These are phyloP conservation scores for Jacaranda mimosifolia DNA, from an alignment of 257 asterid genomes.

Conservation along the genomic window DNA sequence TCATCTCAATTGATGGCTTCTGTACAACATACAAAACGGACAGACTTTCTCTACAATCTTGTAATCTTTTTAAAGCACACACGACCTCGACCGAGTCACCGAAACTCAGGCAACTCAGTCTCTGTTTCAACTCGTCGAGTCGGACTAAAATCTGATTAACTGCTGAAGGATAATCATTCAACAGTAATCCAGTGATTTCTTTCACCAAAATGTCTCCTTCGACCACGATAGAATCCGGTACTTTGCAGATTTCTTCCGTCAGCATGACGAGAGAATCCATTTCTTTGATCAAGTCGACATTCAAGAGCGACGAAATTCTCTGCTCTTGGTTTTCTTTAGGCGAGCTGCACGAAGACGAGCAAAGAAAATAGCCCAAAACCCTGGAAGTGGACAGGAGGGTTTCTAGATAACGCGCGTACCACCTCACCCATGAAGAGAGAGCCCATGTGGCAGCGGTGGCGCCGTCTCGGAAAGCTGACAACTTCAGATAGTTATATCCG, in stretches of 20 bases:
- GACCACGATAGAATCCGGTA: slow-evolving; percentile 50
- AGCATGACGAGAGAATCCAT: slow-evolving; percentile 53
- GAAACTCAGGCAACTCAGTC: slow-evolving; percentile 63
- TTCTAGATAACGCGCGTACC: slow-evolving; percentile 80
- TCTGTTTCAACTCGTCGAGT: slow-evolving; percentile 64
- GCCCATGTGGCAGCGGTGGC: slow-evolving; percentile 61
- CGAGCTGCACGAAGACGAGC: slow-evolving; percentile 47
- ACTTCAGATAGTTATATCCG: slow-evolving; percentile 74
- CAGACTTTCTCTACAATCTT: slow-evolving; percentile 59
- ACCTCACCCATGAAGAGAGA: slow-evolving; percentile 79
- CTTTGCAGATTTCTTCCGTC: slow-evolving; percentile 61
- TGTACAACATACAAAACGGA: slow-evolving; percentile 38
- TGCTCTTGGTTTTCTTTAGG: slow-evolving; percentile 51
- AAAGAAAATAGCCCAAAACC: slow-evolving; percentile 61
- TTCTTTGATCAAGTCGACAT: slow-evolving; percentile 64
- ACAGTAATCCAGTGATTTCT: slow-evolving; percentile 52
- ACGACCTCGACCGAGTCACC: slow-evolving; percentile 70
- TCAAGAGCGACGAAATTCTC: slow-evolving; percentile 53
- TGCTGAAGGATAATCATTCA: slow-evolving; percentile 56
- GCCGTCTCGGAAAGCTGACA: slow-evolving; percentile 76
- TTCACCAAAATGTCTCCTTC: slow-evolving; percentile 54
- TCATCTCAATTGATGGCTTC: slow-evolving; percentile 60
- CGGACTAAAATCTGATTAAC: slow-evolving; percentile 59
- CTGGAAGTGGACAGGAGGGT: slow-evolving; percentile 63
- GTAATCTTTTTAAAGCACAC: slow-evolving; percentile 60